Percentiles rank a stretch among this genome's conserved stretches.
These are phyloP conservation scores for Gaeumannomyces sp. DNA, from an alignment of 2,329 filamentous ascomycete species.

Conservation along the genomic window DNA sequence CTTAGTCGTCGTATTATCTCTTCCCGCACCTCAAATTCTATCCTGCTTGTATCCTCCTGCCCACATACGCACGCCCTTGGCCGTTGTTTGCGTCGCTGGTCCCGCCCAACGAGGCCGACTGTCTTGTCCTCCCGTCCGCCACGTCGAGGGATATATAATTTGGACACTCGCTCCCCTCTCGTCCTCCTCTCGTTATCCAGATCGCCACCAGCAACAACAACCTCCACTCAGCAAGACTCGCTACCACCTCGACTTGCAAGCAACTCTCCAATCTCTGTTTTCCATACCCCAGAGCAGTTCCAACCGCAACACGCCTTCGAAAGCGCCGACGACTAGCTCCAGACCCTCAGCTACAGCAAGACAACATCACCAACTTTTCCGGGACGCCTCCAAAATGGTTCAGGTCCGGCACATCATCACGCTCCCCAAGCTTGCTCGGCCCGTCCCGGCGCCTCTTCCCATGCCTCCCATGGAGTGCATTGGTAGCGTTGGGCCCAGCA, in stretches of 20 bases:
- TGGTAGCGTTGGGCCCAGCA: neutral
- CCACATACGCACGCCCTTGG: neutral
- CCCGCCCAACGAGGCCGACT: neutral
- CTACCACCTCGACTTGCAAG: neutral
- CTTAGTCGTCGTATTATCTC: neutral
- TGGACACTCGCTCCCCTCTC: neutral
- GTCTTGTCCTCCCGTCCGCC: neutral
- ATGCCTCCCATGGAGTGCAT: slow-evolving; percentile 3
- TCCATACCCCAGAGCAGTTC: neutral
- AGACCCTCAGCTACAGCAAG: neutral
- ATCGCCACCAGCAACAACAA: neutral
- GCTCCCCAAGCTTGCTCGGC: slow-evolving; percentile 2
- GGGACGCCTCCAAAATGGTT: neutral
- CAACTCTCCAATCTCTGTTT: neutral
- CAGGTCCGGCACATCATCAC: slow-evolving; percentile 5
- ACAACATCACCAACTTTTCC: neutral
- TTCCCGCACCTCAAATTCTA: neutral
- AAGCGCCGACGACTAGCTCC: neutral
- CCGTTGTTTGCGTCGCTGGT: neutral
- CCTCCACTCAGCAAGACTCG: neutral
- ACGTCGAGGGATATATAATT: neutral
- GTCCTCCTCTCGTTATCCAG: neutral
- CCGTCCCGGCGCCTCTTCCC: neutral
- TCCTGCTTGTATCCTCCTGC: neutral
- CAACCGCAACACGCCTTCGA: neutral